Evolutionary conservation across 305 asterid species (phyloP), one percentile per base, ranked within the genome.

Genomic region (Fraxinus ornus): DNA sequence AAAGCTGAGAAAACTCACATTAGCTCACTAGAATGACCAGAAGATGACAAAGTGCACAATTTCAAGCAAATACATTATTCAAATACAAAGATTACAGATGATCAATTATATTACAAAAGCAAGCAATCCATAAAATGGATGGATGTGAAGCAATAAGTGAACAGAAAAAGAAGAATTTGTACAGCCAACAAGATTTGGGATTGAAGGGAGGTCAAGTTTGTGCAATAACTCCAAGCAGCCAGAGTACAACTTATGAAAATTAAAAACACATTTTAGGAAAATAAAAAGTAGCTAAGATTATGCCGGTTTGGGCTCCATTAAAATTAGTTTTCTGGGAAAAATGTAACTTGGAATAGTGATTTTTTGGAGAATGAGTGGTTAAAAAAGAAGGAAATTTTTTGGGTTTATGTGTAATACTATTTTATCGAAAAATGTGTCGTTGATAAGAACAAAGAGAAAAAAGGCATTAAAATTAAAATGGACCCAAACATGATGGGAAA

Each of bases 1-100:
- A 89, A 94, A 94, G 78, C 98, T 97, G 92, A 81, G 86, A 75
- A 75, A 88, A 78, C 3, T 55, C 78, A 81, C 71, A 74, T 83
- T 41, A 81, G 83, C 55, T 28, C 66, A 28, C 82, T 81, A 60
- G 36, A 84, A 84, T 41, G 70, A 41, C 81, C 80, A 30, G 83
- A 79, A 75, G n/a, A 55, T 26, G 37, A 73, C 60, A 77, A 68
- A 47, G 5, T 22, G 79, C 75, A 47, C 39, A 33, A 33, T 32
- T 44, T 21, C 36, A 5, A 75, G 77, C 17, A 22, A 49, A 30
- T 68, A 26, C 66, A 75, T 22, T 68, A 47, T 64, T 80, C n/a
- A n/a, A 78, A 78, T 35, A 68, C 57, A 78, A 28, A 77, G 49
- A 33, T 4, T 70, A 66, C 37, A 55, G 39, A 78, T 79, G 62